phyloP scores from a whole-genome alignment of 106 monocot genomes.

The Allium cepa region DNA sequence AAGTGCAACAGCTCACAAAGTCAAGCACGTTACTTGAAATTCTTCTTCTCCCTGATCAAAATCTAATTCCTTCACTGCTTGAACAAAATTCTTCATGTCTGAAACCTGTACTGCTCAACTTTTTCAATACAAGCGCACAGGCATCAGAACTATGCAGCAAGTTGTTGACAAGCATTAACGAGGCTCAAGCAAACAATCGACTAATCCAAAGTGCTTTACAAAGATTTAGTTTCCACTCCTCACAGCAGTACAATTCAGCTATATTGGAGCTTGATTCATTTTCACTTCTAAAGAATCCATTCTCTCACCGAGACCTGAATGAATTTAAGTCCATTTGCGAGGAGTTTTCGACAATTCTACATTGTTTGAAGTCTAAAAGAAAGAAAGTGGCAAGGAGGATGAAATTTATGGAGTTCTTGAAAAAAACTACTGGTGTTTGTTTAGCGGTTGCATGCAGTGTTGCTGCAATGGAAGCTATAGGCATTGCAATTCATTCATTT shows the following conservation, averaged over 20 bases:
- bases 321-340: conserved; percentile 15
- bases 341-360: conserved; percentile 2
- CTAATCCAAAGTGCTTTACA: conserved; percentile 12
- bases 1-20: conserved; percentile 6
- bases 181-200: conserved; percentile 3
- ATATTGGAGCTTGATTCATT: conserved; percentile 16
- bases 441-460: conserved; percentile 12
- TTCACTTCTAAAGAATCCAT: conserved; percentile 5
- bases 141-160: conserved; percentile 13
- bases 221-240: too few species aligned
- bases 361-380: conserved; percentile 7
- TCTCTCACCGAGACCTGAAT: conserved; percentile 6
- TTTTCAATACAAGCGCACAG: conserved; percentile 19
- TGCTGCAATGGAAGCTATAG: conserved; percentile 8
- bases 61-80: conserved; percentile 10
- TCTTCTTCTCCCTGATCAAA: conserved; percentile 19
- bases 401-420: conserved; percentile 9
- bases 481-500: conserved; percentile 17
- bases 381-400: conserved; percentile 18
- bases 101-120: conserved; percentile 11
- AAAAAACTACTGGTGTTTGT: conserved; percentile 10
- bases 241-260: not conserved
- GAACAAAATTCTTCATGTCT: conserved; percentile 8
- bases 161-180: conserved; percentile 17
- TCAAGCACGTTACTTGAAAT: not conserved